phyloP scores from a whole-genome alignment of 805 yeast species.

The Saccharomycopsis babjevae region DNA sequence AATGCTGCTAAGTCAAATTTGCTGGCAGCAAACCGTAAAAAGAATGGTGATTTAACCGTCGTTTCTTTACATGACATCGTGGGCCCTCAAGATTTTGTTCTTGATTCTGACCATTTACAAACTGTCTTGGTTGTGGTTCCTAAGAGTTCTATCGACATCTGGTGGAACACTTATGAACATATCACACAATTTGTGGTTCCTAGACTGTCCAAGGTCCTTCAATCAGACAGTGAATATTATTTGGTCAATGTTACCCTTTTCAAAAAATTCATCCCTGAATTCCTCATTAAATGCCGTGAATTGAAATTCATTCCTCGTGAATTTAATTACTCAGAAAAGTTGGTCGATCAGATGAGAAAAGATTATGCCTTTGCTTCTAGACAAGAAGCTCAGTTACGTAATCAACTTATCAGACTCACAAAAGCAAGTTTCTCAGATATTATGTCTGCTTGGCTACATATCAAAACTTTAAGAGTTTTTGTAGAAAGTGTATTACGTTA shows the following conservation, averaged over 20 bases:
- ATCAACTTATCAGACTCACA: slow-evolving; percentile 73
- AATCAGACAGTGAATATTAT: slow-evolving; percentile 62
- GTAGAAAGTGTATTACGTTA: slow-evolving; percentile 92
- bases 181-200: slow-evolving; percentile 81
- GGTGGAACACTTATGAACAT: slow-evolving; percentile 64
- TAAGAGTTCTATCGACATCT: slow-evolving; percentile 45
- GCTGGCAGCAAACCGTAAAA: slow-evolving; percentile 83
- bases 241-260: slow-evolving; percentile 76
- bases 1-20: slow-evolving; percentile 75
- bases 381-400: slow-evolving; percentile 60
- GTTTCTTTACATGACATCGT: slow-evolving; percentile 86
- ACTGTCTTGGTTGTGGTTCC: slow-evolving; percentile 90
- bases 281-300: slow-evolving; percentile 65
- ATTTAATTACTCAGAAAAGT: slow-evolving; percentile 73
- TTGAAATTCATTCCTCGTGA: slow-evolving; percentile 89
- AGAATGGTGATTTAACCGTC: slow-evolving; percentile 86
- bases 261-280: slow-evolving; percentile 67
- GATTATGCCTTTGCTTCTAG: slow-evolving; percentile 72
- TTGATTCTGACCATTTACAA: slow-evolving; percentile 75
- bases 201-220: slow-evolving; percentile 63
- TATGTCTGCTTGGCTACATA: slow-evolving; percentile 78
- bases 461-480: slow-evolving; percentile 76
- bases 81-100: slow-evolving; percentile 69
- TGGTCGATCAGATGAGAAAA: slow-evolving; percentile 58
- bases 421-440: slow-evolving; percentile 87